Percentiles rank a stretch among this genome's conserved stretches.
Evolutionary conservation across 805 yeast species (phyloP).

Genomic region (Schizosaccharomyces japonicus): DNA sequence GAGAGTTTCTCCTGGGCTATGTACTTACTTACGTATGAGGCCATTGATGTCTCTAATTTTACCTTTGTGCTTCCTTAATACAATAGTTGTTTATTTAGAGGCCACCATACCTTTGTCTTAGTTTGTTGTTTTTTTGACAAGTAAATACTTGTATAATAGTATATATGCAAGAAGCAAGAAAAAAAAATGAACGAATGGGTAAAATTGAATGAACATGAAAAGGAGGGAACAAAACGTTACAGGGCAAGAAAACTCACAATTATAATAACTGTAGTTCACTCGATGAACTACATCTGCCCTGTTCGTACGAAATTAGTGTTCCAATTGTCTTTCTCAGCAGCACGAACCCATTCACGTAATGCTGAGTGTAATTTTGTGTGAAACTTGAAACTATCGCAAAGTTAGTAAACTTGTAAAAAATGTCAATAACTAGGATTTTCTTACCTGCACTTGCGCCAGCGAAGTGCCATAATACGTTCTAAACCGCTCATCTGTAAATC

Average conservation of each 20-base stretch:
- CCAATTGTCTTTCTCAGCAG: neutral
- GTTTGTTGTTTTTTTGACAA: too few species aligned
- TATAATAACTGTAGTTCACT: too few species aligned
- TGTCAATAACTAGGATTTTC: too few species aligned
- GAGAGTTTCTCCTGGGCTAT: constrained; percentile 1
- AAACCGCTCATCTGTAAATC: neutral
- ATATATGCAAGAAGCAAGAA: neutral
- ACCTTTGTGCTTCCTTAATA: neutral
- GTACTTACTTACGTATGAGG: neutral
- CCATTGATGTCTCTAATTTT: neutral
- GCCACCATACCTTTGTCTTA: too few species aligned
- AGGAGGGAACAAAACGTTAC: neutral
- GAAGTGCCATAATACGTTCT: neutral
- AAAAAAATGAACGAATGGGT: neutral
- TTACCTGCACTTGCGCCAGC: constrained; percentile 1
- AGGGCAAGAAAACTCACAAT: too few species aligned
- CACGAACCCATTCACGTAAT: neutral
- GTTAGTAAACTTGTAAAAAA: neutral
- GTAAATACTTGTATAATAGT: neutral
- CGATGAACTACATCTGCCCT: too few species aligned
- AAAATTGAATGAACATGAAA: neutral
- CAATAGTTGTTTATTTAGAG: too few species aligned
- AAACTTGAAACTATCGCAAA: neutral
- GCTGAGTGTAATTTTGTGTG: neutral
- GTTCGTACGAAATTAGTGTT: neutral